Evolutionary conservation across 768 basidiomycete genomes (phyloP).

Genomic region (Trametes sanguinea): DNA sequence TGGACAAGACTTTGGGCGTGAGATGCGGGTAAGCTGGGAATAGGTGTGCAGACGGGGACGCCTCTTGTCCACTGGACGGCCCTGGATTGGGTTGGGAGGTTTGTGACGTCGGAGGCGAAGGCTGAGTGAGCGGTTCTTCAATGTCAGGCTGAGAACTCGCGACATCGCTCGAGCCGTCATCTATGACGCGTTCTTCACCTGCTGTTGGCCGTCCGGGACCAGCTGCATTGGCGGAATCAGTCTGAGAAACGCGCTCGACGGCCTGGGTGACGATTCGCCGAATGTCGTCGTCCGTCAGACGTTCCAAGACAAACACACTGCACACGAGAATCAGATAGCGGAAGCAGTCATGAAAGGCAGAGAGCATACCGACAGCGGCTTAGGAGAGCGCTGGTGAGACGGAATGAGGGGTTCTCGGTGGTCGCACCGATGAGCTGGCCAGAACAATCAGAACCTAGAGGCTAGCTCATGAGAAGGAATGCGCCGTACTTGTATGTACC

Average conservation of each 20-base stretch:
- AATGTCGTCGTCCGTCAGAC: conserved; percentile 65
- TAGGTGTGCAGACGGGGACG: conserved; percentile 14
- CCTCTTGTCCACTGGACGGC: conserved; percentile 18
- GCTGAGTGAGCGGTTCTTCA: conserved; percentile 18
- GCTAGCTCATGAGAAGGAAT: background rate
- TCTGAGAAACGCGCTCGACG: conserved; percentile 37
- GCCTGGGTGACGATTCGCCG: conserved; percentile 59
- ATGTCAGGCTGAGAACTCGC: conserved; percentile 26
- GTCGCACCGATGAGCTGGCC: conserved; percentile 75
- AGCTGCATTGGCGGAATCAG: background rate
- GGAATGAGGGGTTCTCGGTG: conserved; percentile 90
- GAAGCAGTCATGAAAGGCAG: background rate
- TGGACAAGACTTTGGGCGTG: conserved; percentile 47
- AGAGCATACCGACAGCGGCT: conserved; percentile 70
- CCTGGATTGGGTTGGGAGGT: conserved; percentile 17
- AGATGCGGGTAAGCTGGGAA: conserved; percentile 40
- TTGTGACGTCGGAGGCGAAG: conserved; percentile 23
- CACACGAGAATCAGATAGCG: conserved; percentile 24
- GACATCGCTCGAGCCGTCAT: conserved; percentile 19
- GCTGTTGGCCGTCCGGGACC: background rate
- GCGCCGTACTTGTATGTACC: conserved; percentile 56
- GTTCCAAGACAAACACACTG: conserved; percentile 75
- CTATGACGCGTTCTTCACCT: background rate
- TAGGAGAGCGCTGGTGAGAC: conserved; percentile 68
- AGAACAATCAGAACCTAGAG: conserved; percentile 1